phyloP scores from a whole-genome alignment of 345 rosid species.

The Hibiscus syriacus region DNA sequence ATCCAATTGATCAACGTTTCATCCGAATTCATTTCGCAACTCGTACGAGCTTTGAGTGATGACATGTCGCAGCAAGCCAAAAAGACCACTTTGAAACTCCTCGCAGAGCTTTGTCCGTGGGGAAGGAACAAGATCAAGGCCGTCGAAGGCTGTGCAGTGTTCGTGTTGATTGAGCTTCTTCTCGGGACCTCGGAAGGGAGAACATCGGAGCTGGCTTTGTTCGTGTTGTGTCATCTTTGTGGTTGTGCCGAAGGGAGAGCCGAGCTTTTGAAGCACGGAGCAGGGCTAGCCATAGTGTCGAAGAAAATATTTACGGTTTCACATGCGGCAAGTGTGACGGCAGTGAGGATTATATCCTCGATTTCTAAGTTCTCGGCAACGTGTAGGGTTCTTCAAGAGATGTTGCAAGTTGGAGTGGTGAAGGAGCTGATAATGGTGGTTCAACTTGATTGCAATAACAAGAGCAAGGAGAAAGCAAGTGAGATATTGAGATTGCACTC shows the following conservation, averaged over 20 bases:
- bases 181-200: constrained; percentile 31
- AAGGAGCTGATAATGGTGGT: constrained; percentile 45
- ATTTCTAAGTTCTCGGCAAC: constrained; percentile 39
- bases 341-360: constrained; percentile 41
- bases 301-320: too few species aligned
- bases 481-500: constrained; percentile 46
- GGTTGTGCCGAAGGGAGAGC: constrained; percentile 57
- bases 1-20: constrained; percentile 23
- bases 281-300: constrained; percentile 49
- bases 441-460: constrained; percentile 31
- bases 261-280: constrained; percentile 47
- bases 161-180: constrained; percentile 36
- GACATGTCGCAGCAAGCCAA: constrained; percentile 42
- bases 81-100: constrained; percentile 37
- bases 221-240: constrained; percentile 36
- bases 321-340: constrained; percentile 34
- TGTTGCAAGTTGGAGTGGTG: constrained; percentile 55
- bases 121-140: constrained; percentile 58
- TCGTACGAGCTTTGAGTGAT: constrained; percentile 31
- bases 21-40: constrained; percentile 29
- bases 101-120: too few species aligned
- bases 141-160: constrained; percentile 29
- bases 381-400: constrained; percentile 44
- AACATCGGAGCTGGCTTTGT: constrained; percentile 33
- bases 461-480: constrained; percentile 40